Percentiles rank a stretch among this genome's conserved stretches.
Conservation (phyloP, 2,329 filamentous ascomycete species). For the Alternaria tenuissima region DNA sequence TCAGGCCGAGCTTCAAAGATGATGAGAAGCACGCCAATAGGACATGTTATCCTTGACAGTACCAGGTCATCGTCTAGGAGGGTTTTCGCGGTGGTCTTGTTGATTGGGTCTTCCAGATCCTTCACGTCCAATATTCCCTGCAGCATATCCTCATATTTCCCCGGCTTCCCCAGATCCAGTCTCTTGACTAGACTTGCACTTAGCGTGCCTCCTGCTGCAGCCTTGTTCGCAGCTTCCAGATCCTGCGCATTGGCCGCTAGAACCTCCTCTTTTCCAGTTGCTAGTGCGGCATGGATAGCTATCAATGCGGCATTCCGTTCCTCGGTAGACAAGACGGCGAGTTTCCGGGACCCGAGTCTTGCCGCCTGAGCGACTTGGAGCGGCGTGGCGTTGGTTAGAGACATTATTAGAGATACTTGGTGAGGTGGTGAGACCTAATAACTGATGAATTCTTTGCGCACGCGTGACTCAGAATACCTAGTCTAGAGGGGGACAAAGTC, state of each 20-base stretch:
- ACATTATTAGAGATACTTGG: constrained; percentile 63
- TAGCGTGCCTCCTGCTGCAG: constrained; percentile 77
- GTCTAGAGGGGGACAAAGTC: background rate
- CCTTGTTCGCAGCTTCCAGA: constrained; percentile 75
- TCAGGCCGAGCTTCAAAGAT: constrained; percentile 98
- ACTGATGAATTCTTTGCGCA: constrained; percentile 4
- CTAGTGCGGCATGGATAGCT: constrained; percentile 80
- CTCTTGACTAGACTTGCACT: constrained; percentile 86
- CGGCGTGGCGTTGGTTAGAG: constrained; percentile 84
- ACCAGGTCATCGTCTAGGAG: constrained; percentile 85
- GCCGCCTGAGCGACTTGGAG: constrained; percentile 79
- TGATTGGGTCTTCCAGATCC: constrained; percentile 84
- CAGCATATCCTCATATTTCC: constrained; percentile 98
- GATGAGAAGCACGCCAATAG: constrained; percentile 96
- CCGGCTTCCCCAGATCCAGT: constrained; percentile 82
- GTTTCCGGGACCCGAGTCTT: constrained; percentile 79
- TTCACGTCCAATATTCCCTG: constrained; percentile 91
- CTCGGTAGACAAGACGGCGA: constrained; percentile 78
- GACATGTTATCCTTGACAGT: constrained; percentile 88
- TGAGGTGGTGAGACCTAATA: constrained; percentile 16
- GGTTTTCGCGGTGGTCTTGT: constrained; percentile 82
- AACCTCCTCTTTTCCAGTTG: constrained; percentile 74
- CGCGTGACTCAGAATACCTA: background rate
- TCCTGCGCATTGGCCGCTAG: constrained; percentile 87
- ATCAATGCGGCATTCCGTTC: constrained; percentile 87